Conservation (phyloP, 495 filamentous ascomycete species). For the Aspergillus homomorphus region DNA sequence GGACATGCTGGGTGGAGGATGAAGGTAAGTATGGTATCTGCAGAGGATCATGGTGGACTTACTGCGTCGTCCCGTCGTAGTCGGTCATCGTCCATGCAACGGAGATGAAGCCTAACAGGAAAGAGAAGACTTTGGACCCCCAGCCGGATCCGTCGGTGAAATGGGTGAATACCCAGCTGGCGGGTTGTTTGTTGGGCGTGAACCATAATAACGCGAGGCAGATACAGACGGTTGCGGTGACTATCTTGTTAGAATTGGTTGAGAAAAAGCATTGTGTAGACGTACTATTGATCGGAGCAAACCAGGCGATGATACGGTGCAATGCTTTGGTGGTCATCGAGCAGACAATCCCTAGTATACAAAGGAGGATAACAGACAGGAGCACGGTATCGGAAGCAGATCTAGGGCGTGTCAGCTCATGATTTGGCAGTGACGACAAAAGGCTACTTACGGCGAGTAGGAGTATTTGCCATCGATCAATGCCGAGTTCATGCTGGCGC, state of each 20-base stretch:
- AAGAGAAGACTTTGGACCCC: slow-evolving; percentile 62
- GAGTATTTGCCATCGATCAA: slow-evolving; percentile 43
- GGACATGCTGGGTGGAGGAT: slow-evolving; percentile 53
- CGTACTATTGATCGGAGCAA: slow-evolving; percentile 69
- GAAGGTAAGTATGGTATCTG: background rate
- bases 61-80: slow-evolving; percentile 73
- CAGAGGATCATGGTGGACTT: slow-evolving; percentile 15
- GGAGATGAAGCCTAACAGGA: slow-evolving; percentile 65
- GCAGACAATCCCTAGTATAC: slow-evolving; percentile 59
- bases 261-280: background rate
- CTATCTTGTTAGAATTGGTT: slow-evolving; percentile 24
- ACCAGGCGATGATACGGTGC: slow-evolving; percentile 65
- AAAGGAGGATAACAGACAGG: slow-evolving; percentile 55
- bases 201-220: slow-evolving; percentile 59
- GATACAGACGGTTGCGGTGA: slow-evolving; percentile 56
- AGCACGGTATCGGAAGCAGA: slow-evolving; percentile 62
- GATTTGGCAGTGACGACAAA: background rate
- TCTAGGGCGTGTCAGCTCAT: slow-evolving; percentile 31
- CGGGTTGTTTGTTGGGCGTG: slow-evolving; percentile 62
- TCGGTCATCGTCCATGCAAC: slow-evolving; percentile 78
- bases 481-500: slow-evolving; percentile 54
- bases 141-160: slow-evolving; percentile 67
- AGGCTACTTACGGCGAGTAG: slow-evolving; percentile 42
- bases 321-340: slow-evolving; percentile 63
- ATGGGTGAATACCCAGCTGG: slow-evolving; percentile 64